Conservation (phyloP, 73 alveolate species). For the Tetrahymena malaccensis region DNA sequence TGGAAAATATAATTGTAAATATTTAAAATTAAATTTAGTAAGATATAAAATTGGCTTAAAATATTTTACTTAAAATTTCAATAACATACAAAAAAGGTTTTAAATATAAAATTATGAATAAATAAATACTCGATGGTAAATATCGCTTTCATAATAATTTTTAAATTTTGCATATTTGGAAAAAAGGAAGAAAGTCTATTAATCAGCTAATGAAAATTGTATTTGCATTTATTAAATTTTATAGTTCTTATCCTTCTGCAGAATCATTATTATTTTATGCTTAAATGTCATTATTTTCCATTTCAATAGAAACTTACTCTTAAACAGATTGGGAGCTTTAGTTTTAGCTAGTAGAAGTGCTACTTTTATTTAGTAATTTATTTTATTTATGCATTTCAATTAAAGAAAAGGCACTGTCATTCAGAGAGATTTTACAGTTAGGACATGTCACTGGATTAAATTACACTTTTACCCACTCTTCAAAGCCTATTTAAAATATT, state of each 20-base stretch:
- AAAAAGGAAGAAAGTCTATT: too few species aligned
- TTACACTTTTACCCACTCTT: neutral
- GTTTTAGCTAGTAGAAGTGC: neutral
- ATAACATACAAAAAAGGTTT: too few species aligned
- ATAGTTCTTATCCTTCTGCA: neutral
- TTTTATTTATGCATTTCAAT: neutral
- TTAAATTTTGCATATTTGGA: too few species aligned
- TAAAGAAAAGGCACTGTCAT: neutral
- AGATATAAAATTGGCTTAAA: too few species aligned
- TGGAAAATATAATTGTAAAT: too few species aligned
- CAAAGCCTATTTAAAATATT: neutral
- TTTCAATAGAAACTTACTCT: neutral
- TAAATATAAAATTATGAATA: too few species aligned
- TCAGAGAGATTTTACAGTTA: neutral
- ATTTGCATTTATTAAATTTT: neutral
- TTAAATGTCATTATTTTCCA: neutral
- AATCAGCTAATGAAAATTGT: neutral
- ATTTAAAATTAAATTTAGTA: too few species aligned
- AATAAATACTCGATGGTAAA: too few species aligned
- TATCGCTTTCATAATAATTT: too few species aligned
- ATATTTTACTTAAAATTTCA: too few species aligned
- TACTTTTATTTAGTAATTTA: neutral
- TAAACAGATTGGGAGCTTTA: neutral
- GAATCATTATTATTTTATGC: neutral
- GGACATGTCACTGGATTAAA: neutral